A percentile compares a stretch with the other conserved stretches of the same genome.
Evolutionary conservation across 179 eudicot genomes (phyloP).

Genomic region (Spergularia azorica): DNA sequence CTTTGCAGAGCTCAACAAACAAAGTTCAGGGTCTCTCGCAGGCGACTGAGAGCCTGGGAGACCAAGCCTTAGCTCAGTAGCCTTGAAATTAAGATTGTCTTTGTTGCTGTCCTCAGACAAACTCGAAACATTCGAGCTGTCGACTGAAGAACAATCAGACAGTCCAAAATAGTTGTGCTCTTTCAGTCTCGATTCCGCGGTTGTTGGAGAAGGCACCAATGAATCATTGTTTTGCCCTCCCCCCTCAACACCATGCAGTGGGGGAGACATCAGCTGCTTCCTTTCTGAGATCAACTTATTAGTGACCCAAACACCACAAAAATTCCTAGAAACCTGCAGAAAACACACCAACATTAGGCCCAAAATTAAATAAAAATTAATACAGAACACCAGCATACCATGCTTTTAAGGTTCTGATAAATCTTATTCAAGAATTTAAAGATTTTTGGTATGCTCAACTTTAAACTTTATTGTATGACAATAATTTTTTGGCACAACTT

Average conservation of each 20-base stretch:
- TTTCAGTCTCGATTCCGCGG: conserved; percentile 46
- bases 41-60: conserved; percentile 94
- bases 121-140: conserved; percentile 62
- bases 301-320: background rate
- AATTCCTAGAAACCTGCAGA: conserved; percentile 17
- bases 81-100: conserved; percentile 64
- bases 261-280: conserved; percentile 64
- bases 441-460: background rate
- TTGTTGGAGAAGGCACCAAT: conserved; percentile 43
- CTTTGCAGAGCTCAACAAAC: conserved; percentile 42
- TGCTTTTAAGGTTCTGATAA: conserved; percentile 6
- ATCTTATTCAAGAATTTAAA: too few species aligned
- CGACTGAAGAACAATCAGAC: conserved; percentile 81
- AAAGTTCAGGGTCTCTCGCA: conserved; percentile 50
- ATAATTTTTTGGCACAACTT: conserved; percentile 12
- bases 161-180: conserved; percentile 76
- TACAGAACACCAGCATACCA: background rate
- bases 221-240: conserved; percentile 53
- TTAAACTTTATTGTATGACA: background rate
- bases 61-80: conserved; percentile 89
- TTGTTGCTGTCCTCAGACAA: conserved; percentile 47
- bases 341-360: too few species aligned
- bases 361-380: too few species aligned
- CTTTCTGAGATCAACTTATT: background rate
- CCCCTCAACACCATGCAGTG: conserved; percentile 66